These are phyloP conservation scores for Fonsecaea pedrosoi DNA, from an alignment of 2,329 filamentous ascomycete genomes.

Conservation along the genomic window DNA sequence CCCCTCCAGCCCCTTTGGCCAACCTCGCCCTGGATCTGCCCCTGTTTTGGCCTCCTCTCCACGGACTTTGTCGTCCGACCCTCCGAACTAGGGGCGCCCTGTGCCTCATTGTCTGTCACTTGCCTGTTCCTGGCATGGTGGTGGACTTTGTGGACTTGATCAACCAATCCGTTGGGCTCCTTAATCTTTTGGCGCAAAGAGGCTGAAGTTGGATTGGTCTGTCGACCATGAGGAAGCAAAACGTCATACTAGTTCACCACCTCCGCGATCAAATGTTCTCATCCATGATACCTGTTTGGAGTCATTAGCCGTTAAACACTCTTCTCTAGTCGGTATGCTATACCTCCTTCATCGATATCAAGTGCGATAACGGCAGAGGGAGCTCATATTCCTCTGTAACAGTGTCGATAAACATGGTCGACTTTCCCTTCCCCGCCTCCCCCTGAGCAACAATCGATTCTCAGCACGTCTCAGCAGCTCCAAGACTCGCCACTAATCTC, in stretches of 20 bases:
- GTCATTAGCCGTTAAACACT: too few species aligned
- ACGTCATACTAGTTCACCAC: constrained; percentile 4
- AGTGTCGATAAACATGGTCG: too few species aligned
- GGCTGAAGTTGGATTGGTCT: not conserved
- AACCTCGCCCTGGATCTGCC: constrained; percentile 7
- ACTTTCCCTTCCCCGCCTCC: not conserved
- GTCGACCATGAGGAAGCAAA: not conserved
- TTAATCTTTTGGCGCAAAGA: not conserved
- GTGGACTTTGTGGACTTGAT: not conserved
- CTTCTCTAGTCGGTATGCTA: too few species aligned
- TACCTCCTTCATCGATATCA: too few species aligned
- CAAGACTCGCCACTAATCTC: constrained; percentile 10
- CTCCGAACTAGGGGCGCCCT: constrained; percentile 28
- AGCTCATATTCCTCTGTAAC: too few species aligned
- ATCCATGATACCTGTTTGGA: too few species aligned
- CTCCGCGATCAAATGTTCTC: not conserved
- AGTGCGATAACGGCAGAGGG: too few species aligned
- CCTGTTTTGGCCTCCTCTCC: constrained; percentile 24
- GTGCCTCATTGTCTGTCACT: not conserved
- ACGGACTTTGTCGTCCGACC: constrained; percentile 34
- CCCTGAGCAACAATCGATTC: not conserved
- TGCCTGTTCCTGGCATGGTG: constrained; percentile 7
- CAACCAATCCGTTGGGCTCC: constrained; percentile 8
- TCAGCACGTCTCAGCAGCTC: not conserved
- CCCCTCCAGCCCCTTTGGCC: not conserved